Base-by-base conservation (phyloP, 139 green algal genomes). In the Micractinium sp. region DNA sequence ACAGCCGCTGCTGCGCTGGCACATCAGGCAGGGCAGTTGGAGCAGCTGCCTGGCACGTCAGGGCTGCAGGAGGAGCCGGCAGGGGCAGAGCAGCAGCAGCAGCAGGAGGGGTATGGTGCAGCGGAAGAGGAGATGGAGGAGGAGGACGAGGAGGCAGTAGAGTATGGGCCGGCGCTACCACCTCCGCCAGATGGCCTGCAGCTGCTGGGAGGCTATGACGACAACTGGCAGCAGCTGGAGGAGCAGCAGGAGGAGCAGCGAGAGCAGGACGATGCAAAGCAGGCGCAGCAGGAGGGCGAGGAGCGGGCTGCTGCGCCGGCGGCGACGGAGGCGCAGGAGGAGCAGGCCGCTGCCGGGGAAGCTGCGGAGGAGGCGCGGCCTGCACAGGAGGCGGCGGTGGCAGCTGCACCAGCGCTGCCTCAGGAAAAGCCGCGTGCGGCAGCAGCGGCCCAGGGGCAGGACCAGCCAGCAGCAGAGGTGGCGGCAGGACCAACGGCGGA, bases 191-290 rank as follows among this genome's bases (percentile, higher is more conserved):
- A 81, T 19, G 53, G 60, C 25, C 86, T 90, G 38, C n/a, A 35
- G 56, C 77, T 90, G 77, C 86, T 90, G 77, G 53, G 75, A 29
- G 77, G 86, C 39, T 90, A 90, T 47, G 61, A 63, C 38, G 86
- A 89, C 77, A 81, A 38, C 60, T 90, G 75, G 75, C 56, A 66
- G 18, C 63, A 80, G 66, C 12, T 29, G 29, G n/a, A 74, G 7
- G 7, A 85, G 29, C 33, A 25, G 35, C 79, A 16, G 27, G 0
- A 63, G 77, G 13, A 39, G 25, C 29, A 20, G n/a, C 27, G 47
- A 27, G 3, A 85, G 56, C 29, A 86, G 56, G 33, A 25, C 14
- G 81, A 31, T 14, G n/a, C 33, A 61, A 1, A 53, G 29, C 2
- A 53, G 85, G 20, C 15, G 23, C 69, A 15, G 73, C 80, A 84